Evolutionary conservation across 148 eudicot species (phyloP).

Genomic region (Fagopyrum esculentum): DNA sequence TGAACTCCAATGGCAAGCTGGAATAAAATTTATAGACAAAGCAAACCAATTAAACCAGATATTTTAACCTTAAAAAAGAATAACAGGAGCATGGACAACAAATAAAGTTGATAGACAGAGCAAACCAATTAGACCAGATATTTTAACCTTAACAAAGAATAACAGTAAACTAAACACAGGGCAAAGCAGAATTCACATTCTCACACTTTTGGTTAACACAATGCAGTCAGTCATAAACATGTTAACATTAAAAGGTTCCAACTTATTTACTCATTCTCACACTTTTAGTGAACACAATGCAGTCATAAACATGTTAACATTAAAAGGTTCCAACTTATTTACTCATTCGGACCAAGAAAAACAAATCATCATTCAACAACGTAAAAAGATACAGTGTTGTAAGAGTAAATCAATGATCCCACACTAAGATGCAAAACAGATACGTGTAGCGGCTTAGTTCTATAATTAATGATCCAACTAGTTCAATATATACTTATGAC

Average conservation of each 20-base stretch:
- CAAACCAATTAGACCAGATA: neutral
- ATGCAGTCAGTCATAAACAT: neutral
- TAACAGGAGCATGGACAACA: neutral
- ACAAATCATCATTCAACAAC: neutral
- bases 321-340: neutral
- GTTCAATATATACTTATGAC: neutral
- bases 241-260: neutral
- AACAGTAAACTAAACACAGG: neutral
- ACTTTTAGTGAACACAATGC: neutral
- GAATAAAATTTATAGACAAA: conserved; percentile 13
- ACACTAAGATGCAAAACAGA: neutral
- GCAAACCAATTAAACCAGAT: neutral
- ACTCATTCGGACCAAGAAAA: neutral
- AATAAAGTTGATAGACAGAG: neutral
- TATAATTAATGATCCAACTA: neutral
- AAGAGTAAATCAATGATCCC: neutral
- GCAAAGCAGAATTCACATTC: neutral
- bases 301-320: neutral
- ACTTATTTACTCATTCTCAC: neutral
- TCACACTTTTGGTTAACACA: neutral
- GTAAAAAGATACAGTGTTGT: neutral
- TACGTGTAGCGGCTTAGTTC: neutral
- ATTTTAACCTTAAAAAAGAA: neutral
- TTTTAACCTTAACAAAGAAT: neutral
- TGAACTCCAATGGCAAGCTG: conserved; percentile 45